Base-by-base conservation (phyloP, 1,284 basidiomycete species). In the Sporisorium scitamineum region DNA sequence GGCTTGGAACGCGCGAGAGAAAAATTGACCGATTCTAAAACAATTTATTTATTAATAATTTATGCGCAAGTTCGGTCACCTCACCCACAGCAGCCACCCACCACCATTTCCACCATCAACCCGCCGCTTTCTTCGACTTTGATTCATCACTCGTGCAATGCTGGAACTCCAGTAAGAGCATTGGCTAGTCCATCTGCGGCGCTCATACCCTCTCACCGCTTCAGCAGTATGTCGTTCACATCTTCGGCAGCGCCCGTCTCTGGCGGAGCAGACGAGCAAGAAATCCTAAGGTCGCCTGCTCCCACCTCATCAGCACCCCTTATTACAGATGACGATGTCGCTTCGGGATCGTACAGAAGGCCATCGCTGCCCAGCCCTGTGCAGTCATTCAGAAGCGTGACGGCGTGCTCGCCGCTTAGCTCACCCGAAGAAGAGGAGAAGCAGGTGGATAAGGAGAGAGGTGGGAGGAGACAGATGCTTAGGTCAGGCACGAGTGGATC, bases 401-500 rank as follows among this genome's bases (percentile, higher is more conserved):
- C 73, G 5, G 57, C 64, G 6, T 58, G 54, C 31, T 76, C 69
- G 47, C 73, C 65, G 29, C 45, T 68, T 22, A 58, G 41, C 42
- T 71, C 73, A 13, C 69, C 73, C 3, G 62, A 62, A 0, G 65
- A 64, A 2, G 54, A 64, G 18, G 34, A 50, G 9, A 45, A 32
- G 27, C 27, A 22, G 29, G 45, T 3, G 26, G n/a, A 9, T 4
- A 31, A 45, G 22, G 54, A 56, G 22, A 5, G 74, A 31, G 59
- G 57, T 5, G 74, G 70, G 2, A 54, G 74, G 10, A 58, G 74
- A 26, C 32, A 27, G 5, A 55, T 76, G 62, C 13, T 70, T 0
- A 27, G 74, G 13, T 72, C 69, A 1, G 70, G 70, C 2, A 76
- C 74, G 4, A 76, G 70, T 44, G 74, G 70, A 0, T 72, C 70